Evolutionary conservation across 768 basidiomycete species (phyloP).

Genomic region (Trametes elegans): DNA sequence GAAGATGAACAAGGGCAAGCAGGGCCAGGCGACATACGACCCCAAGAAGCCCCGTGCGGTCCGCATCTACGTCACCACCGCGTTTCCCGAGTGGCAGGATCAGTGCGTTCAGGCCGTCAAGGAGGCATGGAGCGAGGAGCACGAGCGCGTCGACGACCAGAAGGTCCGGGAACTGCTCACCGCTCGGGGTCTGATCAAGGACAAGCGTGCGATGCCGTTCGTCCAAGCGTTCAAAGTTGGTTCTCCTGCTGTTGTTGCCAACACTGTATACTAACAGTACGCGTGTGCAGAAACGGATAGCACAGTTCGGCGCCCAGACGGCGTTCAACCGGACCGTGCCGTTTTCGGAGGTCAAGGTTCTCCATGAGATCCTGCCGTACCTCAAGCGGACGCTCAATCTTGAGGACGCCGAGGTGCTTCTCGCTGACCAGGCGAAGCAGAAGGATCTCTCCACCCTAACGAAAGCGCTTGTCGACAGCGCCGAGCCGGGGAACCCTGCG

Average conservation of each 20-base stretch:
- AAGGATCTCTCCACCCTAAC: conserved; percentile 59
- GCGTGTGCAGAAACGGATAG: conserved; percentile 68
- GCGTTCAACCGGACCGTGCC: conserved; percentile 82
- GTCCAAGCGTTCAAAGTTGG: conserved; percentile 88
- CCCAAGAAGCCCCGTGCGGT: conserved; percentile 84
- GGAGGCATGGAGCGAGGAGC: conserved; percentile 57
- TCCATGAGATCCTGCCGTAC: conserved; percentile 73
- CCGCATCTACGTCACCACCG: conserved; percentile 84
- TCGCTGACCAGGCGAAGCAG: conserved; percentile 64
- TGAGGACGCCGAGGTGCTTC: conserved; percentile 66
- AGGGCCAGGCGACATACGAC: conserved; percentile 61
- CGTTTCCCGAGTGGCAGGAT: conserved; percentile 95
- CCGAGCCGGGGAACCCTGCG: conserved; percentile 84
- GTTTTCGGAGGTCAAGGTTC: conserved; percentile 78
- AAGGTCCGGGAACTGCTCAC: conserved; percentile 68
- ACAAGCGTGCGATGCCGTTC: conserved; percentile 96
- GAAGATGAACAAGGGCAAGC: conserved; percentile 76
- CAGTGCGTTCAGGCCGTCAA: conserved; percentile 71
- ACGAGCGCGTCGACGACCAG: conserved; percentile 76
- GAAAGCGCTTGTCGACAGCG: conserved; percentile 70
- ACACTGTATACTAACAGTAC: not conserved
- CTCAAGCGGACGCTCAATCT: conserved; percentile 74
- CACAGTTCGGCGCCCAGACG: conserved; percentile 66
- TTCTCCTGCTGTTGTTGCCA: not conserved
- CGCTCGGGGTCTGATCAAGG: conserved; percentile 82